phyloP scores from a whole-genome alignment of 116 monocot genomes.

The Phalaenopsis hybrid region DNA sequence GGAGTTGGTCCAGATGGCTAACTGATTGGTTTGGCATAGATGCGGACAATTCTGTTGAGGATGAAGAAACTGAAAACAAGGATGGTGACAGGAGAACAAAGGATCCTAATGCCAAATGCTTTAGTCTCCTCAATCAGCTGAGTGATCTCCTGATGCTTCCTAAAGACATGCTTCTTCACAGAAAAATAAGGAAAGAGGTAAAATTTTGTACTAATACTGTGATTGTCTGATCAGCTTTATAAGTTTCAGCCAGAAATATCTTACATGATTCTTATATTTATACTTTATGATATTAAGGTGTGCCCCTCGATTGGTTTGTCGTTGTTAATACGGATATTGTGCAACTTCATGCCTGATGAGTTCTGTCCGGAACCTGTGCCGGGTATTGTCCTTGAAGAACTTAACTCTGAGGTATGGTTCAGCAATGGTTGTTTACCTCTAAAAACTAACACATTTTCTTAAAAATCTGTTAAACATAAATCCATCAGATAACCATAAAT shows the following conservation, averaged over 20 bases:
- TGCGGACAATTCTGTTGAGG: constrained; percentile 35
- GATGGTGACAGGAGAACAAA: constrained; percentile 23
- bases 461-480: too few relatives aligned
- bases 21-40: constrained; percentile 65
- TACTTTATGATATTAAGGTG: constrained; percentile 29
- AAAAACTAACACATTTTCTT: too few relatives aligned
- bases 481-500: too few relatives aligned
- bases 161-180: constrained; percentile 83
- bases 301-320: constrained; percentile 65
- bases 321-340: constrained; percentile 63
- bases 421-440: neutral
- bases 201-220: neutral
- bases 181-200: constrained; percentile 75
- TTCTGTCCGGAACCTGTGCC: constrained; percentile 88
- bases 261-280: neutral
- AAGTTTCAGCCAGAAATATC: neutral
- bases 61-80: constrained; percentile 14
- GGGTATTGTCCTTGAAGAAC: constrained; percentile 64
- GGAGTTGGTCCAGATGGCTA: constrained; percentile 81
- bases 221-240: neutral
- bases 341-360: constrained; percentile 87
- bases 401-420: constrained; percentile 60
- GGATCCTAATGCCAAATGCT: constrained; percentile 30
- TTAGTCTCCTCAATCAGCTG: constrained; percentile 64
- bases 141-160: constrained; percentile 90